These are phyloP conservation scores for Calonectria pseudoreteaudii DNA, from an alignment of 2,329 filamentous ascomycete species.

Conservation along the genomic window DNA sequence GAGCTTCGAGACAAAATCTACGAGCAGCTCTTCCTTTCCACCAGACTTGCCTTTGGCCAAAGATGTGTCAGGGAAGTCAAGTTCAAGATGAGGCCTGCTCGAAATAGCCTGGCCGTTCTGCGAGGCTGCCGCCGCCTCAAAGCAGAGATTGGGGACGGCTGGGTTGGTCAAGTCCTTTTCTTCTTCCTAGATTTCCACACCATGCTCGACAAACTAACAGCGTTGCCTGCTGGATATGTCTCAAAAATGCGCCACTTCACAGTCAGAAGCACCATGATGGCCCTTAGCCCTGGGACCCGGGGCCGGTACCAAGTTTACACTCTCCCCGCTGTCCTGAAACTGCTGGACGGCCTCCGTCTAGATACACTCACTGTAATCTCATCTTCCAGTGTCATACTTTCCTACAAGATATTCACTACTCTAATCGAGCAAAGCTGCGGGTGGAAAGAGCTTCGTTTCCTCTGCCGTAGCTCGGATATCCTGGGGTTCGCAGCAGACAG, in stretches of 20 bases:
- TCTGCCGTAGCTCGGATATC: neutral
- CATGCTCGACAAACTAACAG: neutral
- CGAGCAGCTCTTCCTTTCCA: neutral
- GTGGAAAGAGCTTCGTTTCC: neutral
- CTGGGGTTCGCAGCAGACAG: neutral
- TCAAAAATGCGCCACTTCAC: neutral
- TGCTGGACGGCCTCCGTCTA: neutral
- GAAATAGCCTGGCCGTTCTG: neutral
- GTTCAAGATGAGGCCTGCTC: neutral
- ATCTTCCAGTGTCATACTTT: neutral
- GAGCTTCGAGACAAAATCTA: neutral
- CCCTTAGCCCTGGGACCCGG: neutral
- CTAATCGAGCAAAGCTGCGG: neutral
- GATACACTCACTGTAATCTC: neutral
- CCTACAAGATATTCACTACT: neutral
- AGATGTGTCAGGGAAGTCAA: neutral
- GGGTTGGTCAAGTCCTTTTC: neutral
- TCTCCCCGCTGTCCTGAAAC: neutral
- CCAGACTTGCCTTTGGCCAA: neutral
- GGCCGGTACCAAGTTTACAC: neutral
- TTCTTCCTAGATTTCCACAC: neutral
- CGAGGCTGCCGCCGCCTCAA: neutral
- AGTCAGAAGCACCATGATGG: neutral
- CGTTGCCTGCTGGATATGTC: neutral
- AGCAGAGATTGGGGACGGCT: neutral